These are phyloP conservation scores for Phytophthora aleatoria DNA, from an alignment of 352 stramenopile genomes.

Conservation along the genomic window DNA sequence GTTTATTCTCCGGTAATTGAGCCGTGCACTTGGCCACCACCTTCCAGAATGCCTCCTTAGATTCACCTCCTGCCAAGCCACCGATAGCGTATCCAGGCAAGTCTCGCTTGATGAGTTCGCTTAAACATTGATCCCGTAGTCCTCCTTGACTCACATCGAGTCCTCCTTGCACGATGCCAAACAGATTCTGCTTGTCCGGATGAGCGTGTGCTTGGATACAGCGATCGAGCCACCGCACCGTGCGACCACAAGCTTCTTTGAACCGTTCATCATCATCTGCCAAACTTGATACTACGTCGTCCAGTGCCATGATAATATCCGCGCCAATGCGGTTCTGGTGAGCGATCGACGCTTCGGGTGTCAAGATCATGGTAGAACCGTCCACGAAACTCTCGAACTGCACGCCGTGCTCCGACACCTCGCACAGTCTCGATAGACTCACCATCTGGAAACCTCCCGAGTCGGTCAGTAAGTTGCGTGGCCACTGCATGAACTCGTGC, in stretches of 20 bases:
- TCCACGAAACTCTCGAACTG: constrained; percentile 90
- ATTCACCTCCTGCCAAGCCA: constrained; percentile 93
- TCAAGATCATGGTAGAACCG: constrained; percentile 92
- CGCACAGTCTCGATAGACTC: constrained; percentile 93
- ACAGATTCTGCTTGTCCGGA: constrained; percentile 93
- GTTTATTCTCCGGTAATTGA: constrained; percentile 92
- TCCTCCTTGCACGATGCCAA: constrained; percentile 96
- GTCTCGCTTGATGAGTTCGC: constrained; percentile 87
- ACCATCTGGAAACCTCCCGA: constrained; percentile 99
- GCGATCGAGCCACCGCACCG: constrained; percentile 95
- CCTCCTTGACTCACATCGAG: constrained; percentile 92
- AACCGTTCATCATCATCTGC: constrained; percentile 90
- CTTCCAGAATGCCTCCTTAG: constrained; percentile 95
- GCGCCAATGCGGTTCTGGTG: constrained; percentile 97
- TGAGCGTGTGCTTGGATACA: constrained; percentile 91
- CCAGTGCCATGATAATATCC: constrained; percentile 99
- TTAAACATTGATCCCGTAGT: constrained; percentile 93
- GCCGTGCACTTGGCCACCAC: constrained; percentile 87
- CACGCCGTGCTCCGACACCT: constrained; percentile 89
- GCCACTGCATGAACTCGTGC: constrained; percentile 97
- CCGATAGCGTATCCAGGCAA: constrained; percentile 95
- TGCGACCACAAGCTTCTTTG: constrained; percentile 91
- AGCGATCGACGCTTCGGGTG: constrained; percentile 90
- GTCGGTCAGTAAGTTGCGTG: constrained; percentile 95
- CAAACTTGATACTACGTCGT: constrained; percentile 96